Percentiles rank a stretch among this genome's conserved stretches.
Evolutionary conservation across 495 filamentous ascomycete genomes (phyloP).

Genomic region (Antarctomyces pellizariae): DNA sequence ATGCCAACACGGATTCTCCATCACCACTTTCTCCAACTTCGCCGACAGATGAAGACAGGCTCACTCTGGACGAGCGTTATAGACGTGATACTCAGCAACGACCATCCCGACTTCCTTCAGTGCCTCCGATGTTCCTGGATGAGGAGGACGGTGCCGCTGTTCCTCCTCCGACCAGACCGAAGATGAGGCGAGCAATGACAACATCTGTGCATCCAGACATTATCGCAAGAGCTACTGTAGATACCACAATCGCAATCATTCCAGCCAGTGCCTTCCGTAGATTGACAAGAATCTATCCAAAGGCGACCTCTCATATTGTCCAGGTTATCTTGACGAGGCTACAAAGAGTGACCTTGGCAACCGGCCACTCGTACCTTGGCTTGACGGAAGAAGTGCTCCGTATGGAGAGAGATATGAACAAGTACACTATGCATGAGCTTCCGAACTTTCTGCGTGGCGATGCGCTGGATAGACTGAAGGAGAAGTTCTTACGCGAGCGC

Average conservation of each 20-base stretch:
- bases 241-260: conserved; percentile 96
- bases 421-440: conserved; percentile 73
- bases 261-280: conserved; percentile 87
- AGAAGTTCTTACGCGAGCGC: conserved; percentile 71
- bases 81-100: too few species aligned
- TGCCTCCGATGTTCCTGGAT: conserved; percentile 59
- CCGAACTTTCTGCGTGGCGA: conserved; percentile 78
- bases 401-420: conserved; percentile 78
- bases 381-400: conserved; percentile 74
- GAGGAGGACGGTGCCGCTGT: conserved; percentile 10
- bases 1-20: conserved; percentile 11
- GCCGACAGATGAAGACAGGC: too few species aligned
- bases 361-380: conserved; percentile 82
- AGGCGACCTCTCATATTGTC: conserved; percentile 89
- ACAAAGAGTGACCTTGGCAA: conserved; percentile 82
- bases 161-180: conserved; percentile 13
- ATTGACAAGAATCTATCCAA: conserved; percentile 83
- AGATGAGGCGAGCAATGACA: conserved; percentile 23
- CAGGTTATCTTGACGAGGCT: conserved; percentile 89
- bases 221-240: conserved; percentile 83
- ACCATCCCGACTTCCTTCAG: conserved; percentile 28
- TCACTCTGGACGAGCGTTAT: too few species aligned
- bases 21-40: too few species aligned
- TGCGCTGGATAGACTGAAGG: conserved; percentile 67
- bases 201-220: conserved; percentile 91